These are phyloP conservation scores for Sporothrix globosa DNA, from an alignment of 2,329 filamentous ascomycete species.

Conservation along the genomic window DNA sequence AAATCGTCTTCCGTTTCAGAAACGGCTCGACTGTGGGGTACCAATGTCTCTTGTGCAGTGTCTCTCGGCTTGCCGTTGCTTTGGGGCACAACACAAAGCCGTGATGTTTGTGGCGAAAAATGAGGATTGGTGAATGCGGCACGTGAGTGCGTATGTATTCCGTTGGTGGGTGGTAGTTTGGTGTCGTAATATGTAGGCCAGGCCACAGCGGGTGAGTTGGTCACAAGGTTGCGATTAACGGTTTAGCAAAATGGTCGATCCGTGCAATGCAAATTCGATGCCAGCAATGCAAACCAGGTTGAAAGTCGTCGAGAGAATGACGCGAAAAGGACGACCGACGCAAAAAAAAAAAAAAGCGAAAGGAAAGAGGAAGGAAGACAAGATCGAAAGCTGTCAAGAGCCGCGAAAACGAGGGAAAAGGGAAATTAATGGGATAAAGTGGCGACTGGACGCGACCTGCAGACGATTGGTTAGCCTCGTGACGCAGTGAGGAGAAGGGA, in stretches of 20 bases:
- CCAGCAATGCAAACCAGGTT: constrained; percentile 8
- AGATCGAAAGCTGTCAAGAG: constrained; percentile 9
- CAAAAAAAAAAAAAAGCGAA: background rate
- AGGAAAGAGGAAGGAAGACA: constrained; percentile 7
- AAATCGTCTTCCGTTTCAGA: constrained; percentile 27
- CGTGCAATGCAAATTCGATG: background rate
- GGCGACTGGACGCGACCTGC: constrained; percentile 36
- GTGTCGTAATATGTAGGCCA: background rate
- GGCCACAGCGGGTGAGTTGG: constrained; percentile 4
- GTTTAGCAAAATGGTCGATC: constrained; percentile 1
- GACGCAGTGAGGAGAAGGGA: constrained; percentile 31
- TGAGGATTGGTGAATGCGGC: constrained; percentile 8
- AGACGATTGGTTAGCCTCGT: constrained; percentile 39
- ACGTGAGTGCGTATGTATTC: constrained; percentile 23
- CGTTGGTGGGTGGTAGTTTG: constrained; percentile 12
- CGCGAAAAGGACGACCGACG: background rate
- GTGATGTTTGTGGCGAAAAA: constrained; percentile 9
- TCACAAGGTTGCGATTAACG: background rate
- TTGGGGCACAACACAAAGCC: constrained; percentile 7
- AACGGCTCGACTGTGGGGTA: constrained; percentile 28
- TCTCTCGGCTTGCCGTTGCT: constrained; percentile 19
- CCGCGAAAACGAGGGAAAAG: constrained; percentile 19
- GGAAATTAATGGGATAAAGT: constrained; percentile 31
- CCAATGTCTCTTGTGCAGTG: constrained; percentile 4
- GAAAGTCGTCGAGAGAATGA: background rate